phyloP scores from a whole-genome alignment of 352 stramenopile species.

The Phytophthora pisi region DNA sequence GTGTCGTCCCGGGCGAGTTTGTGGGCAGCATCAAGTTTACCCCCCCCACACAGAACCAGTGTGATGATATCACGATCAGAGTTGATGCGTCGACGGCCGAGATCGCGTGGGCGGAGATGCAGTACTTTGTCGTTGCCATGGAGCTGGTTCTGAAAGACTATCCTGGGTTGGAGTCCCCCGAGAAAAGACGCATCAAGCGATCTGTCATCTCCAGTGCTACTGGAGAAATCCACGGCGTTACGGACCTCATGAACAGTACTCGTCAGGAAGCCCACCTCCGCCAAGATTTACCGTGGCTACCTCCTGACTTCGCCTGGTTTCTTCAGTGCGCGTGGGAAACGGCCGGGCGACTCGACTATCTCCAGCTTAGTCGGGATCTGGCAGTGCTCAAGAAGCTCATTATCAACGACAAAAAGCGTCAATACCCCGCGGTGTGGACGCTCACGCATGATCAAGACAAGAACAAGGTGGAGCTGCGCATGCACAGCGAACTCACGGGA shows the following conservation, averaged over 20 bases:
- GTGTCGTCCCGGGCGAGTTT: constrained; percentile 12
- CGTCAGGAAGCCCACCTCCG: not conserved
- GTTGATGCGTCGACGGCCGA: constrained; percentile 10
- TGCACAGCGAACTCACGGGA: constrained; percentile 25
- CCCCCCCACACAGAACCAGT: not conserved
- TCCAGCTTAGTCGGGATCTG: not conserved
- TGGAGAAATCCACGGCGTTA: not conserved
- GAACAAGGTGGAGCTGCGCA: constrained; percentile 8
- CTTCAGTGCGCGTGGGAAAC: not conserved
- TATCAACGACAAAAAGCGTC: not conserved
- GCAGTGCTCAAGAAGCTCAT: constrained; percentile 3
- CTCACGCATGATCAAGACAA: not conserved
- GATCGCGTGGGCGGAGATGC: constrained; percentile 24
- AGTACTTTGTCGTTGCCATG: constrained; percentile 23
- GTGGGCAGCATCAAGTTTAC: constrained; percentile 12
- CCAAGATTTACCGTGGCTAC: constrained; percentile 1
- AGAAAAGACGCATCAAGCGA: not conserved
- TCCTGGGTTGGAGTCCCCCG: not conserved
- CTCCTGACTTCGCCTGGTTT: constrained; percentile 19
- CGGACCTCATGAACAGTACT: not conserved
- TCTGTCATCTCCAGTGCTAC: not conserved
- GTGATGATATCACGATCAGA: constrained; percentile 25
- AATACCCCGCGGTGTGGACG: constrained; percentile 9
- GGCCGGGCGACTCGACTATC: not conserved
- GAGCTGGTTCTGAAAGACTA: constrained; percentile 16